A percentile compares a stretch with the other conserved stretches of the same genome.
Evolutionary conservation across 345 rosid species (phyloP).

Genomic region (Euphorbia tirucalli): DNA sequence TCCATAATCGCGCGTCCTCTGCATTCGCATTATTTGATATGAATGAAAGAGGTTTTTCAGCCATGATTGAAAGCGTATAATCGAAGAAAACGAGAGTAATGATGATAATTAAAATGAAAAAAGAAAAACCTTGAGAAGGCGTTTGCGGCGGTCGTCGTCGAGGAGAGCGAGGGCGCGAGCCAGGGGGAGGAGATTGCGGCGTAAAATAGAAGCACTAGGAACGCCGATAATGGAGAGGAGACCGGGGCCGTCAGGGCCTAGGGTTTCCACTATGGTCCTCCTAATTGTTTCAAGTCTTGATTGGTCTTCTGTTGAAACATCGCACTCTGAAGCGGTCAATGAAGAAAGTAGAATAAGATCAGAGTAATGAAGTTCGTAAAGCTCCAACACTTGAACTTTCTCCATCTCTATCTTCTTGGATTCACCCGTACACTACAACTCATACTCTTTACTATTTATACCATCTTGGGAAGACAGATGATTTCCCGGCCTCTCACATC

Average conservation of each 20-base stretch:
- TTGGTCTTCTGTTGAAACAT: slow-evolving; percentile 39
- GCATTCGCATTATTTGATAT: too few relatives aligned
- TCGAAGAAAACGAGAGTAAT: too few relatives aligned
- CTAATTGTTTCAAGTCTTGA: slow-evolving; percentile 32
- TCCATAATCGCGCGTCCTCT: not conserved
- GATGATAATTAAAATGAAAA: not conserved
- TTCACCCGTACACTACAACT: not conserved
- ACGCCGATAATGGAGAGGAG: slow-evolving; percentile 62
- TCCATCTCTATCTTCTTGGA: slow-evolving; percentile 21
- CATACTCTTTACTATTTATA: too few relatives aligned
- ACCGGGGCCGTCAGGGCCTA: slow-evolving; percentile 76
- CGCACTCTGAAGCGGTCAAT: slow-evolving; percentile 16
- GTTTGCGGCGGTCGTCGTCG: slow-evolving; percentile 46
- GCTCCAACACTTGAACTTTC: slow-evolving; percentile 44
- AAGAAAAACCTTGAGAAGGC: slow-evolving; percentile 56
- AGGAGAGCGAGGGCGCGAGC: slow-evolving; percentile 72
- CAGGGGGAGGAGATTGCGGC: slow-evolving; percentile 59
- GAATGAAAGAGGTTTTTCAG: too few relatives aligned
- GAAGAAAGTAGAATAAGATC: slow-evolving; percentile 43
- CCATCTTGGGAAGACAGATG: too few relatives aligned
- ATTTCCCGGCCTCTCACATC: too few relatives aligned
- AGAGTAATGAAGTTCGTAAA: slow-evolving; percentile 48
- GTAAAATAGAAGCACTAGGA: slow-evolving; percentile 51
- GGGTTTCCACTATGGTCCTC: slow-evolving; percentile 51
- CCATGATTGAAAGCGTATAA: too few relatives aligned